Evolutionary conservation across 202 grass and related monocot genomes (phyloP).

Genomic region (Carex arenaria): DNA sequence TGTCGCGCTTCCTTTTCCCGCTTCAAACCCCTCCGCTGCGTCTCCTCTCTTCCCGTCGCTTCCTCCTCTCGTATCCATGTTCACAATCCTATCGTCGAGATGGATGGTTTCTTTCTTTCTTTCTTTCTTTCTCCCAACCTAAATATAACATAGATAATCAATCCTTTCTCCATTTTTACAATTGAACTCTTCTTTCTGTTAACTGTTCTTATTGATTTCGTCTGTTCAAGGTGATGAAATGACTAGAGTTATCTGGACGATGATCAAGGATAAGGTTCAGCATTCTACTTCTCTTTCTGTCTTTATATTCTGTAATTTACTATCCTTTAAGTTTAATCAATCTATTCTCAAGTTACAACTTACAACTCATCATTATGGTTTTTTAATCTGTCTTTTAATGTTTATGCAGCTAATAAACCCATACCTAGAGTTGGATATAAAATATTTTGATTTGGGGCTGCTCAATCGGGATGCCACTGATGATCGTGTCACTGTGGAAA

Average conservation of each 20-base stretch:
- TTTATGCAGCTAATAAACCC: conserved; percentile 72
- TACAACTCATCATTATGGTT: background rate
- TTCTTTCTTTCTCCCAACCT: conserved; percentile 8
- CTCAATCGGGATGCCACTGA: conserved; percentile 77
- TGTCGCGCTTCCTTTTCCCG: conserved; percentile 4
- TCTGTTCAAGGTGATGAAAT: conserved; percentile 79
- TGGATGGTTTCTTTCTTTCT: conserved; percentile 69
- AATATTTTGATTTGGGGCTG: conserved; percentile 87
- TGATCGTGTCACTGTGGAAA: conserved; percentile 80
- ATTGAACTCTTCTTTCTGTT: background rate
- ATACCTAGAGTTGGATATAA: conserved; percentile 75
- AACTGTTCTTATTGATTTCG: background rate
- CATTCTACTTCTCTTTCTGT: background rate
- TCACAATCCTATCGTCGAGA: conserved; percentile 86
- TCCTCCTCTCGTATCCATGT: conserved; percentile 59
- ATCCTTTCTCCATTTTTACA: background rate
- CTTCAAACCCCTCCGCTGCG: conserved; percentile 46
- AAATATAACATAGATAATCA: too few relatives aligned
- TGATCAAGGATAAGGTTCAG: conserved; percentile 91
- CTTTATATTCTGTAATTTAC: background rate
- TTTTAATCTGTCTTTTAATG: conserved; percentile 9
- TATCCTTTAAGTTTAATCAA: background rate
- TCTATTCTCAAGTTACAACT: background rate
- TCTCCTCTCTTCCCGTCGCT: conserved; percentile 33
- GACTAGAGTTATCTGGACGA: conserved; percentile 84